phyloP scores from a whole-genome alignment of 2,329 filamentous ascomycete genomes.

The Arthrocladium fulminans region DNA sequence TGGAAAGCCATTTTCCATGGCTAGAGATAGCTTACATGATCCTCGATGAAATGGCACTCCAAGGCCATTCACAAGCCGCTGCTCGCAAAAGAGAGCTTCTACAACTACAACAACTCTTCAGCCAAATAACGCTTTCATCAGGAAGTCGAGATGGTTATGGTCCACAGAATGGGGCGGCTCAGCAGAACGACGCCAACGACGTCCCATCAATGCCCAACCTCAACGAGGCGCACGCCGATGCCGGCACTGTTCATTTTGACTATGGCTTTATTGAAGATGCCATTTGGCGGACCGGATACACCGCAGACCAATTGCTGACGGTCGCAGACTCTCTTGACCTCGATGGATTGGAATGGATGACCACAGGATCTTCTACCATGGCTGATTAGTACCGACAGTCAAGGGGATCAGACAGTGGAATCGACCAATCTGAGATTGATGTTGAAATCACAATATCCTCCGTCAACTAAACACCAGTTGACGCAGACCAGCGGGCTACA shows the following conservation, averaged over 20 bases:
- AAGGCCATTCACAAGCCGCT: constrained; percentile 40
- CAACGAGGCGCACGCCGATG: background rate
- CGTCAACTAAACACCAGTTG: no score
- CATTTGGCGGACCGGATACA: constrained; percentile 14
- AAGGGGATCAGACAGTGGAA: no score
- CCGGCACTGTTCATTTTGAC: background rate
- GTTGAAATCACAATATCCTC: no score
- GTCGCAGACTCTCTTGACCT: constrained; percentile 20
- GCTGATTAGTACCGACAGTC: background rate
- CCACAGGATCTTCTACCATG: constrained; percentile 5
- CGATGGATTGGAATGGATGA: constrained; percentile 16
- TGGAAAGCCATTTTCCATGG: constrained; percentile 26
- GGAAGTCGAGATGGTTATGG: background rate
- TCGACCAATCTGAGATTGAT: no score
- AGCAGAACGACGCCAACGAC: background rate
- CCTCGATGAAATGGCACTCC: constrained; percentile 40
- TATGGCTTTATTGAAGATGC: background rate
- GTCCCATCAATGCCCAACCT: background rate
- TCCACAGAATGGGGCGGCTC: background rate
- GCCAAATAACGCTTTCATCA: constrained; percentile 20
- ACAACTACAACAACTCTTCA: constrained; percentile 36
- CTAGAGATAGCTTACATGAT: constrained; percentile 36
- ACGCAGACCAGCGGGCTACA: no score
- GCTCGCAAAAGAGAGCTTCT: constrained; percentile 39
- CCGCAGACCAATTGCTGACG: constrained; percentile 17